Conservation (phyloP, 1,284 basidiomycete genomes). For the Pseudozyma thailandica region DNA sequence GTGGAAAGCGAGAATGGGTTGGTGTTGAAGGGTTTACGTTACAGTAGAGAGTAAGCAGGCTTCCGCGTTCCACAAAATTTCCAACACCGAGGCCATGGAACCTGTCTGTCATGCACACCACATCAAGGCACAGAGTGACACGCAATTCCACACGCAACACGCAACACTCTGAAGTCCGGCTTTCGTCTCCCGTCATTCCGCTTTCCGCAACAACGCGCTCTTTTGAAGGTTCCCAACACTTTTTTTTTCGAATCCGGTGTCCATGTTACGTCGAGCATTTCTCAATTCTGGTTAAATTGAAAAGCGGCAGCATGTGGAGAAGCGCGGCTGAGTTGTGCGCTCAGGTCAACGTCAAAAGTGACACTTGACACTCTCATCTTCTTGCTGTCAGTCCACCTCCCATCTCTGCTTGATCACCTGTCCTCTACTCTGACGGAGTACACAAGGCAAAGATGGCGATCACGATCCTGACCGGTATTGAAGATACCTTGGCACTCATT, state of each 20-base stretch:
- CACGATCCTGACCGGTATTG: constrained; percentile 35
- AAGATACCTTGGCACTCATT: constrained; percentile 49
- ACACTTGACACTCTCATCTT: constrained; percentile 3
- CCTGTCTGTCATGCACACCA: no score
- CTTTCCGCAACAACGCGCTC: no score
- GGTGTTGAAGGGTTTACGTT: no score
- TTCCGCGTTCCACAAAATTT: constrained; percentile 4
- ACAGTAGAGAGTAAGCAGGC: no score
- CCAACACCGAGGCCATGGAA: no score
- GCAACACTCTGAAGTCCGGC: no score
- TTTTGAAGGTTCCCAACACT: no score
- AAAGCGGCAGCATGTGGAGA: constrained; percentile 18
- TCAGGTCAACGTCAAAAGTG: constrained; percentile 28
- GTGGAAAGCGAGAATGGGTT: no score
- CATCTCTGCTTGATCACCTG: background rate
- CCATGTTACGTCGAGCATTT: background rate
- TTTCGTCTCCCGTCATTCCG: no score
- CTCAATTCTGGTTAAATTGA: no score
- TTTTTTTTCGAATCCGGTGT: no score
- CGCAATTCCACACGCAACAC: no score
- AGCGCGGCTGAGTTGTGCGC: constrained; percentile 16
- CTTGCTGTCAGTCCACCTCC: background rate
- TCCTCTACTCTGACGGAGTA: background rate
- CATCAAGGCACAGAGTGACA: background rate
- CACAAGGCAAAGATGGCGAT: constrained; percentile 17